Base-by-base conservation (phyloP, 1,139 yeast genomes). In the Scheffersomyces insectosa region DNA sequence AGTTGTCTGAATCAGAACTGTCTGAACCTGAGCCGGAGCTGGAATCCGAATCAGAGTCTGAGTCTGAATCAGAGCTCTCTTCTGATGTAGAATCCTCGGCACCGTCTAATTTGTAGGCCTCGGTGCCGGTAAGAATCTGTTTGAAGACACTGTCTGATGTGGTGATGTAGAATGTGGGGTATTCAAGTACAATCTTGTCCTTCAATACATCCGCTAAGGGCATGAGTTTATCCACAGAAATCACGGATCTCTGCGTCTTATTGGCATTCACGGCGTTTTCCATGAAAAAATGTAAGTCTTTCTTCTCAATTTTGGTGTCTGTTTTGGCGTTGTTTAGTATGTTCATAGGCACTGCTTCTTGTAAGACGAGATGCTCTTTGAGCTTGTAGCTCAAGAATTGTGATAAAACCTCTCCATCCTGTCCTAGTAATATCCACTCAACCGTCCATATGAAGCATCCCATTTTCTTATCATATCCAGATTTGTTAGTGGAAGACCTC, bases 401-500 rank as follows among this genome's bases (percentile, higher is more conserved):
- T 9, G 62, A 51, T 27, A 54, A 38, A 31, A 58, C 57, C 5
- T 44, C 42, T 0, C 63, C 65, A 3, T 54, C 49, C 3, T 48
- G 55, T 29, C 68, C 65, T n/a, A 76, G 55, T 7, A 80, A 54
- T 0, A 78, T 60, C 87, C 90, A 85, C 59, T 90, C 96, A 0
- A 89, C 63, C 0, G 96, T 85, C 97, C 97, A 90, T 15, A 78
- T 77, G 59, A 79, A 85, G 25, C 78, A 63, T 37, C 82, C 79
- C 50, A 73, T 68, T 52, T 79, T 77, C 59, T 82, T 82, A 56
- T 88, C 93, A 74, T 82, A 87, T 2, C 85, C 84, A 1, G 93
- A 79, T 55, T 83, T 85, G 59, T 91, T 91, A 44, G 70, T 62
- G 8, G 62, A 56, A 3, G 89, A 75, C 42, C 97, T 67, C 23